phyloP scores from a whole-genome alignment of 2,329 filamentous ascomycete species.

The Neopestalotiopsis clavispora region DNA sequence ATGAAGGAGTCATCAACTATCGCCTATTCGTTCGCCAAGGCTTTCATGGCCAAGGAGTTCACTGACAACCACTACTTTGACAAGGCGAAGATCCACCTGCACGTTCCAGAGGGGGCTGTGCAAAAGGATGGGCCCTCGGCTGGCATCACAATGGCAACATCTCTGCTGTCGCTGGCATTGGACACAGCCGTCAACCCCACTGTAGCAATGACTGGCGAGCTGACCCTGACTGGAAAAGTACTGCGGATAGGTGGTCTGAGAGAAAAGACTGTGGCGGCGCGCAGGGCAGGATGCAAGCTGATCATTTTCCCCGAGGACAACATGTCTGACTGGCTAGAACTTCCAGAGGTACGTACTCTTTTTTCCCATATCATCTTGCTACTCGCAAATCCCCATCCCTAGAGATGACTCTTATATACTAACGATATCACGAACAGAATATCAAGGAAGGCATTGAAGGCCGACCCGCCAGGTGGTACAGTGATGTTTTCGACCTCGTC shows the following conservation, averaged over 20 bases:
- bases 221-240: constrained; percentile 97
- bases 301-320: constrained; percentile 97
- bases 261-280: constrained; percentile 96
- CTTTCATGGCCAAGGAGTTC: constrained; percentile 82
- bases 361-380: constrained; percentile 15
- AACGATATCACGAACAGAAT: constrained; percentile 64
- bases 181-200: constrained; percentile 80
- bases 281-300: constrained; percentile 88
- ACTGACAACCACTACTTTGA: constrained; percentile 95
- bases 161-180: constrained; percentile 82
- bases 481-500: constrained; percentile 88
- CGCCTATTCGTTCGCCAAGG: constrained; percentile 95
- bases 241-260: constrained; percentile 90
- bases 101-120: constrained; percentile 95
- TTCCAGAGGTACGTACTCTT: constrained; percentile 79
- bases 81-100: constrained; percentile 91
- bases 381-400: not conserved
- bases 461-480: constrained; percentile 90
- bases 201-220: constrained; percentile 96
- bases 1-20: constrained; percentile 98
- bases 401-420: constrained; percentile 20
- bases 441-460: constrained; percentile 97
- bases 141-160: constrained; percentile 98
- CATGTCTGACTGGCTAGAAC: constrained; percentile 94
- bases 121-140: constrained; percentile 93